These are phyloP conservation scores for Phytophthora brassicae DNA, from an alignment of 352 stramenopile species.

Conservation along the genomic window DNA sequence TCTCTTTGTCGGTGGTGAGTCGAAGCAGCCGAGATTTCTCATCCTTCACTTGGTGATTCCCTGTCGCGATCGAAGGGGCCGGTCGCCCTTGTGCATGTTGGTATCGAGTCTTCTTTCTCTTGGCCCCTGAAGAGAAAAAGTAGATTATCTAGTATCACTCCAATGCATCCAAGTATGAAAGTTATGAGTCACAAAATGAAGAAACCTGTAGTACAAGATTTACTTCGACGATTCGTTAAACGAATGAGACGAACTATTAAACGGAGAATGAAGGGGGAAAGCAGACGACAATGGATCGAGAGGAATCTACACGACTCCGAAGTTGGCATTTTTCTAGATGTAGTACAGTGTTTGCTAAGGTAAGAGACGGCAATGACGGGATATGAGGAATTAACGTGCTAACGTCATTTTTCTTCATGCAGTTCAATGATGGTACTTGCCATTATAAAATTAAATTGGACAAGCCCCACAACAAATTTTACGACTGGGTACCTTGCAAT, in stretches of 20 bases:
- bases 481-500: constrained; percentile 38
- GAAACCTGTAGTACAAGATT: constrained; percentile 11
- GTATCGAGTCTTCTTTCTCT: constrained; percentile 10
- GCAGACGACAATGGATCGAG: constrained; percentile 69
- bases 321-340: constrained; percentile 51
- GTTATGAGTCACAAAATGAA: constrained; percentile 20
- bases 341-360: constrained; percentile 56
- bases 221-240: constrained; percentile 20
- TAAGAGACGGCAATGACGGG: constrained; percentile 14
- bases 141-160: constrained; percentile 16
- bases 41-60: constrained; percentile 13
- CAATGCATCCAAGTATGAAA: constrained; percentile 5
- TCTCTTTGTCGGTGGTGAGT: background rate
- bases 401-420: background rate
- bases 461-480: constrained; percentile 34
- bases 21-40: constrained; percentile 13
- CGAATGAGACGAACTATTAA: constrained; percentile 47
- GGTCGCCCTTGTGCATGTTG: constrained; percentile 24
- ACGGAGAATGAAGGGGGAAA: constrained; percentile 64
- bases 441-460: constrained; percentile 72
- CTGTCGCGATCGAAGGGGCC: constrained; percentile 25
- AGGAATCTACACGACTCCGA: constrained; percentile 72
- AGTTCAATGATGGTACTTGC: constrained; percentile 59
- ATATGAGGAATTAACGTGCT: background rate
- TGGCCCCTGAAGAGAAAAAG: constrained; percentile 20